A percentile compares a stretch with the other conserved stretches of the same genome.
Evolutionary conservation across 345 rosid genomes (phyloP).

Genomic region (Anacardium occidentale): DNA sequence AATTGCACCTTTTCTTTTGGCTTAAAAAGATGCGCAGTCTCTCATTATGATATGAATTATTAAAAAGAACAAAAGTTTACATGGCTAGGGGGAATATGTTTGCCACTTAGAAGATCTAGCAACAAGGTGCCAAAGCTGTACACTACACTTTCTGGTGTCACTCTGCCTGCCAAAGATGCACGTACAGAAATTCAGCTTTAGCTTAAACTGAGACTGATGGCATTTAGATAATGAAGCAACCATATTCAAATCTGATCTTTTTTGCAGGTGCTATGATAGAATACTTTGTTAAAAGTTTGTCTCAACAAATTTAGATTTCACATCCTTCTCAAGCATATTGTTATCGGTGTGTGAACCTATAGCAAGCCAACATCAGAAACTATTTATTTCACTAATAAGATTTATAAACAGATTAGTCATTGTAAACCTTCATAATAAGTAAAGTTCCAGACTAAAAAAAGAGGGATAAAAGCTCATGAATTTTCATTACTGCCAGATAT

Average conservation of each 20-base stretch:
- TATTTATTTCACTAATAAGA: too few species aligned
- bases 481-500: background rate
- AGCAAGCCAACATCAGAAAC: background rate
- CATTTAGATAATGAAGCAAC: background rate
- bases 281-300: background rate
- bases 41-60: slow-evolving; percentile 5
- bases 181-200: slow-evolving; percentile 18
- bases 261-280: background rate
- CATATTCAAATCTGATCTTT: background rate
- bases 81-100: slow-evolving; percentile 97
- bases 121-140: slow-evolving; percentile 96
- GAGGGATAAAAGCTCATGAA: background rate
- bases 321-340: background rate
- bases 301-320: background rate
- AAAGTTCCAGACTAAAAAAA: too few species aligned
- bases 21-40: background rate
- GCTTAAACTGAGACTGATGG: slow-evolving; percentile 11
- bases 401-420: too few species aligned
- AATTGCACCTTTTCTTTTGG: too few species aligned
- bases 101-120: slow-evolving; percentile 95
- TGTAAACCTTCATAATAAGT: too few species aligned
- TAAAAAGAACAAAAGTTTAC: slow-evolving; percentile 44
- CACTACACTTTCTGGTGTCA: slow-evolving; percentile 84
- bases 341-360: background rate
- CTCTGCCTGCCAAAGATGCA: slow-evolving; percentile 64